Conservation (phyloP, 345 rosid genomes). For the Xanthoceras sorbifolium region DNA sequence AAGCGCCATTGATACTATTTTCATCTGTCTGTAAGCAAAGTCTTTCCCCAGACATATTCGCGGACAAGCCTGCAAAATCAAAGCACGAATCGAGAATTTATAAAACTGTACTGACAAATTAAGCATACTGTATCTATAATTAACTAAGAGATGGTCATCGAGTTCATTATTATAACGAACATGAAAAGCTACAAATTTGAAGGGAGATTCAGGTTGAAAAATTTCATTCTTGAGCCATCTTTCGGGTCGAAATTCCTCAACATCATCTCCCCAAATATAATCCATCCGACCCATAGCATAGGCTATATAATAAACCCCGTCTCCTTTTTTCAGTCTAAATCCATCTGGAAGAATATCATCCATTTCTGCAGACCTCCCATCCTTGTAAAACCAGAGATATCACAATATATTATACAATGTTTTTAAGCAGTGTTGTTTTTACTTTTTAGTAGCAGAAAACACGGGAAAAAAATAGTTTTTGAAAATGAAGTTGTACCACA, state of each 20-base stretch:
- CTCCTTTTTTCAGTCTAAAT: slow-evolving; percentile 59
- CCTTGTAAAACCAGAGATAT: slow-evolving; percentile 38
- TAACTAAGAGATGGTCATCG: too few species aligned
- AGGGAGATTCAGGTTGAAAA: slow-evolving; percentile 65
- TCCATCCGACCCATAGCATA: slow-evolving; percentile 87
- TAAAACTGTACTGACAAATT: not conserved
- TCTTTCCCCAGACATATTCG: slow-evolving; percentile 75
- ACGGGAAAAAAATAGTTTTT: not conserved
- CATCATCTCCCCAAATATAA: slow-evolving; percentile 77
- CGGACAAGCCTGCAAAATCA: slow-evolving; percentile 70
- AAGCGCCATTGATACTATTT: slow-evolving; percentile 61
- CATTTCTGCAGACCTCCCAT: slow-evolving; percentile 53
- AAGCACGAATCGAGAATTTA: too few species aligned
- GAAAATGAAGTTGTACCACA: slow-evolving; percentile 34
- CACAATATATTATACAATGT: too few species aligned
- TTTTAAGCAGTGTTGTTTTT: too few species aligned
- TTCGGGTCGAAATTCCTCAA: slow-evolving; percentile 65
- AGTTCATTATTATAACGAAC: slow-evolving; percentile 20
- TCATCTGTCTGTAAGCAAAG: slow-evolving; percentile 79
- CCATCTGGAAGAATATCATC: slow-evolving; percentile 87
- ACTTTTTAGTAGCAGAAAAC: too few species aligned
- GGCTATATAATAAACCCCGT: slow-evolving; percentile 50
- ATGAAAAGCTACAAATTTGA: slow-evolving; percentile 73
- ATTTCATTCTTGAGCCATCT: slow-evolving; percentile 73
- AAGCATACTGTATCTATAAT: not conserved